Base-by-base conservation (phyloP, 2,329 filamentous ascomycete species). In the Macroventuria anomochaeta region DNA sequence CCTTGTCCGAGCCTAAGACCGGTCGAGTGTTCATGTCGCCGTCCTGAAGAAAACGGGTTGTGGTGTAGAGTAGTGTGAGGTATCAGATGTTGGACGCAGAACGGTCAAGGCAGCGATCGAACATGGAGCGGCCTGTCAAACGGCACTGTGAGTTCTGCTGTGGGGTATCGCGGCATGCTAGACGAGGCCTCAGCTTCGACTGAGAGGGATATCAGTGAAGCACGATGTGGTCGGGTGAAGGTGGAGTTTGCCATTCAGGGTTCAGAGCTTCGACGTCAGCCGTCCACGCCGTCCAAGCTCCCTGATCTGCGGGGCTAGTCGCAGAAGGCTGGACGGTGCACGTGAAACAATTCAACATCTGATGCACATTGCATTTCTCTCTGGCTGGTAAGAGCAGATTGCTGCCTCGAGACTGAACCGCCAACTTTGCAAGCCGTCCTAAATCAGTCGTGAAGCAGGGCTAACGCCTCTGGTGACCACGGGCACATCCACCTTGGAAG, bases 11-110 rank as follows among this genome's bases (percentile, higher is more conserved):
- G 78, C 96, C 91, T 69, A 97, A 91, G 51, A 90, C 85, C 46
- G 89, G 89, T 54, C 93, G 85, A 36, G 92, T 96, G 74, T 97
- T 95, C 95, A 97, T 99, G 46, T 39, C 64, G 58, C 2, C 23
- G 48, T 33, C 13, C 36, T 21, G 21, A 26, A 5, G 28, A 8
- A 28, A 13, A 23, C n/a, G 28, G n/a, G 32, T 25, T 44, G 17
- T 38, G 12, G 18, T 36, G 39, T 31, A 31, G 21, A 25, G 32
- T 25, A 29, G 37, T 40, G 59, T 58, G 50, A 59, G 57, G 56
- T 54, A 57, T 53, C 47, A 34, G 18, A 23, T 7, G 44, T 21
- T 15, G 48, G 40, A 37, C 46, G 52, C 47, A 46, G 23, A 32
- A 43, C 46, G 46, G 46, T 48, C 51, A 41, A 41, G 44, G 39